Percentiles rank a stretch among this genome's conserved stretches.
Evolutionary conservation across 2,329 filamentous ascomycete species (phyloP).

Genomic region (Grosmannia clavigera): DNA sequence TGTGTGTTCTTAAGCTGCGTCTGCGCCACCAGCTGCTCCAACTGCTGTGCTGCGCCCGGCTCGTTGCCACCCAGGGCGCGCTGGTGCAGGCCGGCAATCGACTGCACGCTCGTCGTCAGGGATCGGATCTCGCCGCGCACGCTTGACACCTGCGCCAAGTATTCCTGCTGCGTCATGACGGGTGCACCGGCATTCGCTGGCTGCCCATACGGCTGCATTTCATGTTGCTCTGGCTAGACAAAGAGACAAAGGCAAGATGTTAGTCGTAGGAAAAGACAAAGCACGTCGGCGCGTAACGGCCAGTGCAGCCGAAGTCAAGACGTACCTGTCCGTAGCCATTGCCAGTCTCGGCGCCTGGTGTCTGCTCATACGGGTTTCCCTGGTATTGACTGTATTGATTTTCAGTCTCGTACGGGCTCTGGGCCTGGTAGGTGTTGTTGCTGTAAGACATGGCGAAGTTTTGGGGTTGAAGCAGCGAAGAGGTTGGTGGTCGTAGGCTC

Average conservation of each 20-base stretch:
- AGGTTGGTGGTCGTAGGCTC: background rate
- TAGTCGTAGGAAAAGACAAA: background rate
- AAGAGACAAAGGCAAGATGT: background rate
- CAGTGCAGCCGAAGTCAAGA: background rate
- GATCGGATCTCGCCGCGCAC: conserved; percentile 56
- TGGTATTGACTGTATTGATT: background rate
- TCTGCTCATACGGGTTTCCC: conserved; percentile 1
- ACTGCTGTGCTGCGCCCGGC: conserved; percentile 37
- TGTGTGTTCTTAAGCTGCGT: conserved; percentile 62
- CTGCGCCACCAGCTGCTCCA: conserved; percentile 55
- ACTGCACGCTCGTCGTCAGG: conserved; percentile 53
- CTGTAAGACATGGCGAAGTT: conserved; percentile 4
- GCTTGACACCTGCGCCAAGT: conserved; percentile 53
- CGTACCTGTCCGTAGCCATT: conserved; percentile 5
- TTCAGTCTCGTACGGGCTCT: background rate
- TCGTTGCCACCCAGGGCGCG: conserved; percentile 57
- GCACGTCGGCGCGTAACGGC: background rate
- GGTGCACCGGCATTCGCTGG: conserved; percentile 13
- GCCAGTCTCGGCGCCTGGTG: background rate
- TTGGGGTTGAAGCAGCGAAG: background rate
- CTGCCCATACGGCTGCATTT: conserved; percentile 31
- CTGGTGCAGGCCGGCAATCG: conserved; percentile 59
- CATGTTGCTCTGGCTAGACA: conserved; percentile 31
- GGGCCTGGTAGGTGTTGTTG: background rate
- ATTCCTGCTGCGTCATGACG: conserved; percentile 51